Percentiles rank a stretch among this genome's conserved stretches.
phyloP scores from a whole-genome alignment of 495 filamentous ascomycete species.

The Penicillium robsamsonii region DNA sequence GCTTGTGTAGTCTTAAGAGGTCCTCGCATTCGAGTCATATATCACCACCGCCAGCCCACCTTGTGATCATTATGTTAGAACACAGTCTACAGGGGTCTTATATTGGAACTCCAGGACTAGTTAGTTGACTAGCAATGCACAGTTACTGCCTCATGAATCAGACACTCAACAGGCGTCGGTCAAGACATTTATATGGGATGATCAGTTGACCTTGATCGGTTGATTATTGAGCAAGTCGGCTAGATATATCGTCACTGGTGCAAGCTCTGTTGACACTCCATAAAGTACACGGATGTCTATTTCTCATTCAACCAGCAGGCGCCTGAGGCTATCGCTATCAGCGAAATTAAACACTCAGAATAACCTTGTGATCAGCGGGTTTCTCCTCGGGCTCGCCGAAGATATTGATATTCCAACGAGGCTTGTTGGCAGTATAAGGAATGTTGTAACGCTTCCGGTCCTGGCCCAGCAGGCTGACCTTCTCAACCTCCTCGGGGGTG shows the following conservation, averaged over 20 bases:
- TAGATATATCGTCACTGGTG: neutral
- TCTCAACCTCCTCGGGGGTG: conserved; percentile 43
- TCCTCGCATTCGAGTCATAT: neutral
- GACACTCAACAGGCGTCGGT: neutral
- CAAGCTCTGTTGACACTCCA: neutral
- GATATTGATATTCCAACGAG: conserved; percentile 48
- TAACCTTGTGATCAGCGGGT: conserved; percentile 43
- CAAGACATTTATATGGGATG: neutral
- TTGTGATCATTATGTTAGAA: neutral
- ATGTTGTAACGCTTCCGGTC: conserved; percentile 48
- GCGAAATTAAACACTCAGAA: conserved; percentile 25
- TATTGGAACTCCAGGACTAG: neutral
- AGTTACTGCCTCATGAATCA: neutral
- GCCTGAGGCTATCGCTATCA: neutral
- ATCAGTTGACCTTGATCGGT: neutral
- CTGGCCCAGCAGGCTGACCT: conserved; percentile 43
- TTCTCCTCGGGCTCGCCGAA: conserved; percentile 46
- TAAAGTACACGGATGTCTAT: conserved; percentile 10
- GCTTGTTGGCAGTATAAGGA: conserved; percentile 45
- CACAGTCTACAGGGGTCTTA: neutral
- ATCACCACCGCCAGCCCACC: neutral
- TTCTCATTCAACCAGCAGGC: conserved; percentile 20
- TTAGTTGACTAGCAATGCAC: neutral
- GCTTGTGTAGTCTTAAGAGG: neutral
- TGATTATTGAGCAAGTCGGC: neutral